These are phyloP conservation scores for Colletotrichum tamarilloi DNA, from an alignment of 2,329 filamentous ascomycete genomes.

Conservation along the genomic window DNA sequence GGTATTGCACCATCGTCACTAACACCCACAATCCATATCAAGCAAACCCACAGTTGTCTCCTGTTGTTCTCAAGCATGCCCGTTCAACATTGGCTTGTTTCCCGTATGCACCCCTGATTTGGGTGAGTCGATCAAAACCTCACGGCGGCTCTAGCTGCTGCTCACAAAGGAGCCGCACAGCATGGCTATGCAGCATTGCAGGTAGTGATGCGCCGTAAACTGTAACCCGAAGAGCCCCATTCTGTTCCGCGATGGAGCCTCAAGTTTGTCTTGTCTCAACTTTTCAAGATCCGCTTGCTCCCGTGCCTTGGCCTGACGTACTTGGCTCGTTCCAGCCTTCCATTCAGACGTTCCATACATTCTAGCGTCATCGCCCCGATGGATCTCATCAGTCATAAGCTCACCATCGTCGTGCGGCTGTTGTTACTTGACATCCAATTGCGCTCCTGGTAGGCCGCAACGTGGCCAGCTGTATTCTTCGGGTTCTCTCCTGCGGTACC, in stretches of 20 bases:
- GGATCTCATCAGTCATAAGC: conserved; percentile 36
- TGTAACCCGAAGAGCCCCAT: conserved; percentile 26
- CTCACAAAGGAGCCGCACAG: conserved; percentile 18
- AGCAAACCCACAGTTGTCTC: conserved; percentile 16
- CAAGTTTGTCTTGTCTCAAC: conserved; percentile 1
- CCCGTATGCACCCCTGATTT: conserved; percentile 12
- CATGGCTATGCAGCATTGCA: background rate
- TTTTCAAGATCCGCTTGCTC: conserved; percentile 32
- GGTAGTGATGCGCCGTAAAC: background rate
- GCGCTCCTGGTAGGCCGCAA: conserved; percentile 10
- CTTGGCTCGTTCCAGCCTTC: conserved; percentile 28
- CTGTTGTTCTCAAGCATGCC: conserved; percentile 10
- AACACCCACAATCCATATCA: background rate
- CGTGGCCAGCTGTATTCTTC: conserved; percentile 13
- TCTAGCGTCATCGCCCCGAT: conserved; percentile 27
- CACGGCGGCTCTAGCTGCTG: conserved; percentile 3
- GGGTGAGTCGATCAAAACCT: conserved; percentile 16
- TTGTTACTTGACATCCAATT: conserved; percentile 21
- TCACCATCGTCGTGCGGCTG: conserved; percentile 29
- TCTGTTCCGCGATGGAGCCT: conserved; percentile 28
- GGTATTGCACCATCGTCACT: conserved; percentile 17
- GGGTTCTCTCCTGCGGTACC: conserved; percentile 9
- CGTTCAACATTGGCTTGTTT: background rate
- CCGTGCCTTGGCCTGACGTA: conserved; percentile 26
- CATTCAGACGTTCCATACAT: conserved; percentile 24